Evolutionary conservation across 768 basidiomycete species (phyloP).

Genomic region (Lactarius evosmus): DNA sequence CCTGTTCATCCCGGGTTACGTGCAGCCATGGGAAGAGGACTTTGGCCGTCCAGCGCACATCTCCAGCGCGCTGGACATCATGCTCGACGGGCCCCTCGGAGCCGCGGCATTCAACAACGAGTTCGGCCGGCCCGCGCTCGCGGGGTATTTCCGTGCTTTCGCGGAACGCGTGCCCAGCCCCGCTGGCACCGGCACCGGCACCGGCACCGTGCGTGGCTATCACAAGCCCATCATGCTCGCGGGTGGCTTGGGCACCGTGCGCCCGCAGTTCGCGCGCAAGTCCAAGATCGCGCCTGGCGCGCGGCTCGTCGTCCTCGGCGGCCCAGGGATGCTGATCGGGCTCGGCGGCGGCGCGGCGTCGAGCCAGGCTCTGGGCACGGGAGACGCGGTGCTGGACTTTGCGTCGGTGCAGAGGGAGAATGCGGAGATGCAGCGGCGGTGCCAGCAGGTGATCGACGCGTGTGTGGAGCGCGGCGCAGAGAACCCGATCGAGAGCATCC

Average conservation of each 20-base stretch:
- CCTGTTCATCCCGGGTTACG: slow-evolving; percentile 84
- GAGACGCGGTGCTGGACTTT: slow-evolving; percentile 92
- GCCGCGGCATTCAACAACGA: slow-evolving; percentile 98
- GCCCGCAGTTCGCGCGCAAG: slow-evolving; percentile 79
- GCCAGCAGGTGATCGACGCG: slow-evolving; percentile 95
- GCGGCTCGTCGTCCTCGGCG: slow-evolving; percentile 89
- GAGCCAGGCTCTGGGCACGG: slow-evolving; percentile 86
- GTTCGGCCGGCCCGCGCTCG: slow-evolving; percentile 89
- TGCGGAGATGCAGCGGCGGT: slow-evolving; percentile 95
- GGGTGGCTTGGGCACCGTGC: slow-evolving; percentile 93
- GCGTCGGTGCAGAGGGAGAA: slow-evolving; percentile 98
- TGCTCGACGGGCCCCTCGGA: slow-evolving; percentile 94
- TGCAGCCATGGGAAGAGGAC: slow-evolving; percentile 95
- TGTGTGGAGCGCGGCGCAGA: slow-evolving; percentile 59
- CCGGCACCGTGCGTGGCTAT: slow-evolving; percentile 82
- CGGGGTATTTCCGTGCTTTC: slow-evolving; percentile 96
- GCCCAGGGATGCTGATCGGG: slow-evolving; percentile 94
- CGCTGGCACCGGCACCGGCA: slow-evolving; percentile 43
- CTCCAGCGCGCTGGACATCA: slow-evolving; percentile 91
- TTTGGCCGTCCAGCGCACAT: slow-evolving; percentile 90
- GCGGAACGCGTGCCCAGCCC: slow-evolving; percentile 66
- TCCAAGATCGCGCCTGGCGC: slow-evolving; percentile 72
- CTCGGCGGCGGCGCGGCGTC: slow-evolving; percentile 96
- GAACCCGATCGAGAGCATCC: slow-evolving; percentile 92
- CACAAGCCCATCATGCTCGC: slow-evolving; percentile 99